These are phyloP conservation scores for Volvariella volvacea DNA, from an alignment of 1,284 basidiomycete genomes.

Conservation along the genomic window DNA sequence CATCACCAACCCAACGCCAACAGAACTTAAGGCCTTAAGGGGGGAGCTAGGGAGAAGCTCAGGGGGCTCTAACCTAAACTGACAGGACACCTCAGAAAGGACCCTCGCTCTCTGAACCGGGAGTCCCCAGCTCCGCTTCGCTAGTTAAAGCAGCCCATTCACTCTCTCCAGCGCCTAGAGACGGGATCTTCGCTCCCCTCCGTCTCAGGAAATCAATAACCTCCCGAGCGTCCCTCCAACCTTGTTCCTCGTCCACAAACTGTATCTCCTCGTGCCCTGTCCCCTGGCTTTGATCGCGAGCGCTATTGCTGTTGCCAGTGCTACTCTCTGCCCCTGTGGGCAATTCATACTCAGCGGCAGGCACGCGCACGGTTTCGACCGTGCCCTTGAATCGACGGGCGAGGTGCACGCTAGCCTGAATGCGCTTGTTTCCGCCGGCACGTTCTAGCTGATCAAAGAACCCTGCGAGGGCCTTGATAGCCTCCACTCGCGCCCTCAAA, in stretches of 20 bases:
- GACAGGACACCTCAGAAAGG: too few species aligned
- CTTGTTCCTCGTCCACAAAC: constrained; percentile 22
- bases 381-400: constrained; percentile 38
- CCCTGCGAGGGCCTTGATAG: constrained; percentile 62
- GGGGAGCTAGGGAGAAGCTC: too few species aligned
- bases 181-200: constrained; percentile 60
- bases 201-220: constrained; percentile 55
- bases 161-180: constrained; percentile 38
- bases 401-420: constrained; percentile 56
- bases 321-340: too few species aligned
- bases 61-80: too few species aligned
- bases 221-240: constrained; percentile 56
- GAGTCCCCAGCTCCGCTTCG: constrained; percentile 32
- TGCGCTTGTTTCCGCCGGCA: constrained; percentile 34
- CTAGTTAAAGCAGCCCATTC: constrained; percentile 61
- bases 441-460: constrained; percentile 66
- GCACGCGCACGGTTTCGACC: constrained; percentile 18
- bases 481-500: constrained; percentile 72
- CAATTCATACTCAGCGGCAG: constrained; percentile 12
- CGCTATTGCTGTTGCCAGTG: too few species aligned
- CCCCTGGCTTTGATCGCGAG: too few species aligned
- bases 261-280: too few species aligned
- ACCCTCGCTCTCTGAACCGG: constrained; percentile 25
- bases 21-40: too few species aligned
- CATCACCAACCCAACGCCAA: too few species aligned